Base-by-base conservation (phyloP, 2,329 filamentous ascomycete genomes). In the Xylaria sp. region DNA sequence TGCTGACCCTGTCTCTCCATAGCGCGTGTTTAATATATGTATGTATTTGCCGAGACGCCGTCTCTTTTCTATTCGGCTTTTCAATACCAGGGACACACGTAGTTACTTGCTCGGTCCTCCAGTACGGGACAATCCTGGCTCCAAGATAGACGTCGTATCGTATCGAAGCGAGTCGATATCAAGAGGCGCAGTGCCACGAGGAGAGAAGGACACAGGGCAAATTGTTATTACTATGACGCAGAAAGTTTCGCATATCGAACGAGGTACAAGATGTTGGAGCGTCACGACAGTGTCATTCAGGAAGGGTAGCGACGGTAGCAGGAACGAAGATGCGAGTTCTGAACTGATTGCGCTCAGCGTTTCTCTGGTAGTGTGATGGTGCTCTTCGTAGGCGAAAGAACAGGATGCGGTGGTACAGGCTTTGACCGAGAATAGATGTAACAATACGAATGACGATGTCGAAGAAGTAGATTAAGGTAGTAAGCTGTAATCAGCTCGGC, bases 1-100 rank as follows among this genome's bases (percentile, higher is more conserved):
- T 77, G 74, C 47, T 71, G 73, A 35, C 71, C 74, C 27, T 75
- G 74, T 75, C 75, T 76, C 65, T 77, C 75, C 75, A 77, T 77
- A 67, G n/a, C 63, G 60, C 32, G 32, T 23, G 32, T 44, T 25
- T 37, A 18, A n/a, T 37, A 13, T 47, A 54, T 12, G 47, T 23
- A 27, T 37, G 55, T 51, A 35, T 54, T 27, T 37, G 68, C 40
- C 29, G 29, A 29, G 48, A 42, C 29, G 54, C 25, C 42, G 8
- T 47, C 54, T 53, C 44, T 25, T 29, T 27, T 21, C 32, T 55
- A 42, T 29, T 23, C 50, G 54, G 21, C n/a, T 10, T 37, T 13
- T 32, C 47, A 25, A 60, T 12, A 50, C 27, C 23, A 55, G 13
- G 29, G 12, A n/a, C 53, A 29, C 21, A 37, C 42, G 25, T 37